phyloP scores from a whole-genome alignment of 2,329 filamentous ascomycete species.

The Talaromyces pinophilus region DNA sequence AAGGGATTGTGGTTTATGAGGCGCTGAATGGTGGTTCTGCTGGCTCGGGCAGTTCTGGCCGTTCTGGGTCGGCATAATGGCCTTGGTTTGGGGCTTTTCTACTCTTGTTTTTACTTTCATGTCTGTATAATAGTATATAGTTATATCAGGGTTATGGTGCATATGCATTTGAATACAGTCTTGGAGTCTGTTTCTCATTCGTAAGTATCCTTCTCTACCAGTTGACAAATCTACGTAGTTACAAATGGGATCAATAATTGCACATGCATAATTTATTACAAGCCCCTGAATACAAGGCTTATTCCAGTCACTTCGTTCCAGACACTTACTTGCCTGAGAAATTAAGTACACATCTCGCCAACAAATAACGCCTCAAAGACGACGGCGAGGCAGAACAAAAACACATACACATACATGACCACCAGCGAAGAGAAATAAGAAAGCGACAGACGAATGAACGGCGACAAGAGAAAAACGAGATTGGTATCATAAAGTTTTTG shows the following conservation, averaged over 20 bases:
- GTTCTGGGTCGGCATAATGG: not conserved
- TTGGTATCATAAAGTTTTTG: conserved; percentile 8
- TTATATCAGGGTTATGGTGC: not conserved
- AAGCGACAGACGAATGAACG: not conserved
- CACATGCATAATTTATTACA: not conserved
- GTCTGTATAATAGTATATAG: conserved; percentile 6
- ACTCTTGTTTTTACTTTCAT: not conserved
- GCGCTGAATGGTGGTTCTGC: conserved; percentile 2
- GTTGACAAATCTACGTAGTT: not conserved
- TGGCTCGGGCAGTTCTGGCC: not conserved
- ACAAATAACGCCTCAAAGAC: not conserved
- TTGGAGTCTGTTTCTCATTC: too few species aligned
- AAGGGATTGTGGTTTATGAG: conserved; percentile 38
- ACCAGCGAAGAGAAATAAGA: not conserved
- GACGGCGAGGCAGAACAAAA: not conserved
- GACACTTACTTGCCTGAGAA: not conserved
- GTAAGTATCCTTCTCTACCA: too few species aligned
- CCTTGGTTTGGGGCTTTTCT: not conserved
- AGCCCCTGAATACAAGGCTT: not conserved
- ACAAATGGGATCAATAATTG: not conserved
- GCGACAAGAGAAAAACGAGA: not conserved
- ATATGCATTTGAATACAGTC: not conserved
- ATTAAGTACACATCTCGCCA: not conserved
- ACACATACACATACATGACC: conserved; percentile 1
- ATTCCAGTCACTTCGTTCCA: not conserved